These are phyloP conservation scores for Symbiodinium natans DNA, from an alignment of 73 alveolate genomes.

Conservation along the genomic window DNA sequence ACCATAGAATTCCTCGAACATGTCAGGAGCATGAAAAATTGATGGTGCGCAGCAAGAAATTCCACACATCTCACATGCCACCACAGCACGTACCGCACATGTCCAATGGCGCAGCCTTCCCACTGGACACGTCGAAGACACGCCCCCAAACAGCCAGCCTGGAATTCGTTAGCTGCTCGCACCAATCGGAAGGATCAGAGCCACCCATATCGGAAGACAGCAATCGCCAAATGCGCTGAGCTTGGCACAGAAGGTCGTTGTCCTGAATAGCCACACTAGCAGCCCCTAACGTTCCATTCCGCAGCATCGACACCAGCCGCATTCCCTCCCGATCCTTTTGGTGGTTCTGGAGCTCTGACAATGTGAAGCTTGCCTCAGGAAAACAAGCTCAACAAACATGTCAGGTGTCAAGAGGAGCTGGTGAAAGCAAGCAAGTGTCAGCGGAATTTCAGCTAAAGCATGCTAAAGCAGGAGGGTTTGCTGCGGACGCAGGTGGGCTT, in stretches of 20 bases:
- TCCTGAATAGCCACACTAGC: neutral
- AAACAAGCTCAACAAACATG: neutral
- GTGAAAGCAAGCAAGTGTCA: too few relatives aligned
- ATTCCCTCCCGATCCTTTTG: too few relatives aligned
- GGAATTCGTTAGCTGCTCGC: neutral
- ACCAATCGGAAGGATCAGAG: too few relatives aligned
- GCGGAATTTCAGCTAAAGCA: too few relatives aligned
- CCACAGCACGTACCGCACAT: neutral
- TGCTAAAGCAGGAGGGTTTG: too few relatives aligned
- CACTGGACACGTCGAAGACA: slow-evolving; percentile 69
- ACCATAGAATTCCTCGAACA: slow-evolving; percentile 68
- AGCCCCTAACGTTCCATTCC: too few relatives aligned
- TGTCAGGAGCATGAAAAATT: neutral
- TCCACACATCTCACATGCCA: neutral
- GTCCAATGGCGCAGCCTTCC: slow-evolving; percentile 15
- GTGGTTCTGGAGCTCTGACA: slow-evolving; percentile 32
- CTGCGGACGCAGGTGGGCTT: too few relatives aligned
- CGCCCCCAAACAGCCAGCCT: slow-evolving; percentile 93
- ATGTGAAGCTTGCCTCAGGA: slow-evolving; percentile 41
- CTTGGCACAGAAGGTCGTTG: neutral
- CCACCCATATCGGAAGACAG: too few relatives aligned
- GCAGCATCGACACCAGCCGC: too few relatives aligned
- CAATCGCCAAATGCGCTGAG: too few relatives aligned
- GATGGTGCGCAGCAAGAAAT: neutral
- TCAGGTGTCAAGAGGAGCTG: too few relatives aligned